Evolutionary conservation across 2,329 filamentous ascomycete genomes (phyloP), one percentile per base, ranked within the genome.

Genomic region (Ophidiomyces ophidiicola): DNA sequence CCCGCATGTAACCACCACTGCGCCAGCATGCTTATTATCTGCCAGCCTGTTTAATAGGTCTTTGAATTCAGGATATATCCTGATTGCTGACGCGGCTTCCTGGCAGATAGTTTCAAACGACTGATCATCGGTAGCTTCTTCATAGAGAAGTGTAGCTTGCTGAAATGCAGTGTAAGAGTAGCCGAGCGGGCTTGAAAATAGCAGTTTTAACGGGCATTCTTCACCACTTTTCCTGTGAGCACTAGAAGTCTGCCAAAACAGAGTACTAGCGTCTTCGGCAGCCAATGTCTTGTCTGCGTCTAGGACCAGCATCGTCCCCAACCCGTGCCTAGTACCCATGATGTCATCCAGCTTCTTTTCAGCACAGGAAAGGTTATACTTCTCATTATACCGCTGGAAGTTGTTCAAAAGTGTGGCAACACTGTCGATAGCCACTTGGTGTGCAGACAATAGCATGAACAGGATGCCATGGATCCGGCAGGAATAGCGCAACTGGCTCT

Each of bases 221-320:
- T 50, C 31, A 3, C 41, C 45, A 10, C 12, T 21, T 20, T 26
- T 10, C 18, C 10, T 23, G 7, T 8, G 31, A 42, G 12, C 36
- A 3, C 32, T 32, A 11, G 41, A 35, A 10, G 49, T 23, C 5
- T 59, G 44, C 71, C 69, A 77, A 52, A 76, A 76, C 38, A 72
- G 26, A 0, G 25, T 39, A 0, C 69, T 67, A 3, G 67, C 68
- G 44, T 79, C 74, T 8, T 64, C 46, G 1, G 64, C 41, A 4
- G 64, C 54, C 38, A 81, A 52, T 0, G 74, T 80, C 45, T 56
- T 69, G 51, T 80, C 74, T 0, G 56, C 75, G 44, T 80, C 76
- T 2, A 80, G 32, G 0, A 78, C 65, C 11, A 80, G 36, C 32
- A 72, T 53, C 0, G 61, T 72, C 31, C 70, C 48, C 6, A 64